Conservation (phyloP, 1,139 yeast genomes). For the Yamadazyma spencermartinsiae region DNA sequence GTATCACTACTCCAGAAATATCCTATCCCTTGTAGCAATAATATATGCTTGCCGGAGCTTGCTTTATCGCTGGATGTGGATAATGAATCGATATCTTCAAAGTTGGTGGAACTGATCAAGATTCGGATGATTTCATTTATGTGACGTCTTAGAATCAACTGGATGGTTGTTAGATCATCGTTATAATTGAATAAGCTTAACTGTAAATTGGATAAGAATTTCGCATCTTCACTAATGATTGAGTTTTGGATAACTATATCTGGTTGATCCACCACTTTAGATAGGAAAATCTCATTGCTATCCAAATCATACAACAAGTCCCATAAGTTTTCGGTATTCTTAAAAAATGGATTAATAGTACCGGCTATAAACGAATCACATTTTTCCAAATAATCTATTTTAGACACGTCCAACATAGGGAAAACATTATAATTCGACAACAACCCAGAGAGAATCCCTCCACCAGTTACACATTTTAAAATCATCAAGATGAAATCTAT, state of each 20-base stretch:
- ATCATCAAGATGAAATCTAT: constrained; percentile 56
- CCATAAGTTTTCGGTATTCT: constrained; percentile 56
- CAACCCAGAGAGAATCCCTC: constrained; percentile 56
- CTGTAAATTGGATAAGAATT: constrained; percentile 46
- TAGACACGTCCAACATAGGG: constrained; percentile 64
- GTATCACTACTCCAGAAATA: constrained; percentile 47
- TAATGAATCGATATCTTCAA: constrained; percentile 21
- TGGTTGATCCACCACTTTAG: constrained; percentile 24
- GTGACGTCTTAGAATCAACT: constrained; percentile 48
- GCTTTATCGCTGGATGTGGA: not conserved
- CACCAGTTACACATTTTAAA: constrained; percentile 56
- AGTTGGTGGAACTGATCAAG: constrained; percentile 41
- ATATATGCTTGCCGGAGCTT: constrained; percentile 21
- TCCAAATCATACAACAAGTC: constrained; percentile 62
- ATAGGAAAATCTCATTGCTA: constrained; percentile 37
- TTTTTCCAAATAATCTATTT: constrained; percentile 53
- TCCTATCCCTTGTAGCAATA: constrained; percentile 46
- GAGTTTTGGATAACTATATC: constrained; percentile 26
- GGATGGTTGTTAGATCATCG: constrained; percentile 50
- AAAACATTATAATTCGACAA: constrained; percentile 49
- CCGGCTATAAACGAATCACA: constrained; percentile 64
- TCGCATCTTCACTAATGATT: constrained; percentile 49
- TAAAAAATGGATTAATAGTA: constrained; percentile 67
- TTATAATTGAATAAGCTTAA: constrained; percentile 46
- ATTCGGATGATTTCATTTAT: constrained; percentile 47